Percentiles rank a stretch among this genome's conserved stretches.
These are phyloP conservation scores for Lanmaoa rubissima DNA, from an alignment of 768 basidiomycete genomes.

Conservation along the genomic window DNA sequence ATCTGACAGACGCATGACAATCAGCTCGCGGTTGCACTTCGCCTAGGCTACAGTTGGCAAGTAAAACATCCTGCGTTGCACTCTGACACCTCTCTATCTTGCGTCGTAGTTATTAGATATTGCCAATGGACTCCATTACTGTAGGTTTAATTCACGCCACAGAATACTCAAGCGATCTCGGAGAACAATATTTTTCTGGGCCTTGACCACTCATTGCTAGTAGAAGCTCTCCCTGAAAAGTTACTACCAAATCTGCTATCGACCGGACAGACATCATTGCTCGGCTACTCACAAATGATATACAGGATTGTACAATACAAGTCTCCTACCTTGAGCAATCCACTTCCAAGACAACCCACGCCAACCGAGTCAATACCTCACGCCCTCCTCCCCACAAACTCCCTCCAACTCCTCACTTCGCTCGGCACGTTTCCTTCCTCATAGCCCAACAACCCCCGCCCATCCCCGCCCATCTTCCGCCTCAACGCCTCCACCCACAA, in stretches of 20 bases:
- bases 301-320: too few species aligned
- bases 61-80: background rate
- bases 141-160: background rate
- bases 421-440: slow-evolving; percentile 84
- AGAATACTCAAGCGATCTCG: too few species aligned
- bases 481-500: slow-evolving; percentile 89
- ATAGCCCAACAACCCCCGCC: slow-evolving; percentile 61
- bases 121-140: slow-evolving; percentile 6
- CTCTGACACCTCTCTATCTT: background rate
- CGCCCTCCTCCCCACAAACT: slow-evolving; percentile 76
- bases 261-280: too few species aligned
- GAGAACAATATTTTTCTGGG: too few species aligned
- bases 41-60: slow-evolving; percentile 8
- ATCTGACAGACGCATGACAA: background rate
- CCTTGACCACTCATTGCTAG: too few species aligned
- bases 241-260: too few species aligned
- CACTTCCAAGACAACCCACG: slow-evolving; percentile 6
- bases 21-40: background rate
- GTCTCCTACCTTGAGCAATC: too few species aligned
- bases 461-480: slow-evolving; percentile 80
- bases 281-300: too few species aligned
- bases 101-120: slow-evolving; percentile 1
- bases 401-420: slow-evolving; percentile 90
- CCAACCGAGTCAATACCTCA: slow-evolving; percentile 25
- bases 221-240: too few species aligned